Evolutionary conservation across 768 basidiomycete species (phyloP).

Genomic region (Lanmaoa pseudosensibilis): DNA sequence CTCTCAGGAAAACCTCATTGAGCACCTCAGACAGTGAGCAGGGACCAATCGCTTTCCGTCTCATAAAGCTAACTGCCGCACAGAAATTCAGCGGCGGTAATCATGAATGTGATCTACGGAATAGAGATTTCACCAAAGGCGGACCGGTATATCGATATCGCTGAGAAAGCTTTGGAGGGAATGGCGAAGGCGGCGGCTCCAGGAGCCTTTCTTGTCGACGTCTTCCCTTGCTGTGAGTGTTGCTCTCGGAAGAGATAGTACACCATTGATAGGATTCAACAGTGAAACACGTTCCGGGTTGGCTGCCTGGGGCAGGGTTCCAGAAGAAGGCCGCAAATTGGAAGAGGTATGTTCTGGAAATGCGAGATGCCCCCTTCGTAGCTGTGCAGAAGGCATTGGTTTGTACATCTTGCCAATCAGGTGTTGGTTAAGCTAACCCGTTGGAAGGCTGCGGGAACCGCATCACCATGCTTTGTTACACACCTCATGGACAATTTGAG

Average conservation of each 20-base stretch:
- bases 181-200: constrained; percentile 51
- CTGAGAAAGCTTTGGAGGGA: constrained; percentile 51
- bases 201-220: constrained; percentile 53
- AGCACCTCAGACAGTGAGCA: constrained; percentile 51
- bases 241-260: not conserved
- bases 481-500: constrained; percentile 25
- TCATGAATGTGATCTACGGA: constrained; percentile 55
- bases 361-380: constrained; percentile 47
- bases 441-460: constrained; percentile 24
- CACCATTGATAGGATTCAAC: constrained; percentile 6
- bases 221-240: constrained; percentile 43
- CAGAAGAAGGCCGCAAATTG: constrained; percentile 50
- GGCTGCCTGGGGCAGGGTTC: constrained; percentile 54
- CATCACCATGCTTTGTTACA: constrained; percentile 34
- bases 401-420: constrained; percentile 3
- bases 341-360: constrained; percentile 46
- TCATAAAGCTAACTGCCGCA: not conserved
- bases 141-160: constrained; percentile 51
- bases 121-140: constrained; percentile 43
- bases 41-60: not conserved
- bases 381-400: constrained; percentile 42
- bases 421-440: not conserved
- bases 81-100: constrained; percentile 51
- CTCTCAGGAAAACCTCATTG: constrained; percentile 43
- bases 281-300: constrained; percentile 55